A percentile compares a stretch with the other conserved stretches of the same genome.
Evolutionary conservation across 176 grass and related monocot species (phyloP).

Genomic region (Aegilops tauschii): DNA sequence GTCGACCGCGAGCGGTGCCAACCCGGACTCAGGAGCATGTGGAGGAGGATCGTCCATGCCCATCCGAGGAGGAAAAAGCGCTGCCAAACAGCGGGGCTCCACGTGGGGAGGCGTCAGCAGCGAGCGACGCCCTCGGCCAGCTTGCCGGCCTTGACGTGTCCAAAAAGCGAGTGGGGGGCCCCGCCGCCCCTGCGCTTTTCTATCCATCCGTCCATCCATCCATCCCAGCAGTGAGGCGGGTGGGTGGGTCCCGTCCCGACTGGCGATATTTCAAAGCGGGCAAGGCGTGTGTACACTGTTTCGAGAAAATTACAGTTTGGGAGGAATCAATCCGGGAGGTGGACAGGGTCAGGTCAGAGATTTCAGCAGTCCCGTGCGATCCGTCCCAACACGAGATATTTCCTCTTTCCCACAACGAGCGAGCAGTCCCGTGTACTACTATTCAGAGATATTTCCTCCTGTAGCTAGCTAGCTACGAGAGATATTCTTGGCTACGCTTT

Average conservation of each 20-base stretch:
- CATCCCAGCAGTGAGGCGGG: neutral
- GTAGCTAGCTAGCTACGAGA: neutral
- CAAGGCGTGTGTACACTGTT: no score
- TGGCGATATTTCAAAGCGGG: no score
- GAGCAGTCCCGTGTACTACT: no score
- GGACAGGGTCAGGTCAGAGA: neutral
- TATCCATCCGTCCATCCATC: neutral
- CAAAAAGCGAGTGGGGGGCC: neutral
- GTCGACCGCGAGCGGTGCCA: neutral
- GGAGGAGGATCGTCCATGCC: neutral
- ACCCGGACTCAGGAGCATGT: neutral
- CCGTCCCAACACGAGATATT: neutral
- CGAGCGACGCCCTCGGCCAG: no score
- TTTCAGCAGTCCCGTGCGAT: neutral
- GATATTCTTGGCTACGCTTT: neutral
- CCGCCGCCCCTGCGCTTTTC: slow-evolving; percentile 15
- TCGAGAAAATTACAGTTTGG: neutral
- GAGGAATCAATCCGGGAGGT: neutral
- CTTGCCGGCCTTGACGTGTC: slow-evolving; percentile 17
- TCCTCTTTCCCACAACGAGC: no score
- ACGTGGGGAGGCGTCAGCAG: neutral
- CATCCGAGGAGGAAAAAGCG: neutral
- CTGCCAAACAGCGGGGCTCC: neutral
- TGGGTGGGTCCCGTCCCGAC: no score
- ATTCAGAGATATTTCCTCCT: no score